Evolutionary conservation across 2,329 filamentous ascomycete species (phyloP), one percentile per base, ranked within the genome.

Genomic region (Grosmannia clavigera): DNA sequence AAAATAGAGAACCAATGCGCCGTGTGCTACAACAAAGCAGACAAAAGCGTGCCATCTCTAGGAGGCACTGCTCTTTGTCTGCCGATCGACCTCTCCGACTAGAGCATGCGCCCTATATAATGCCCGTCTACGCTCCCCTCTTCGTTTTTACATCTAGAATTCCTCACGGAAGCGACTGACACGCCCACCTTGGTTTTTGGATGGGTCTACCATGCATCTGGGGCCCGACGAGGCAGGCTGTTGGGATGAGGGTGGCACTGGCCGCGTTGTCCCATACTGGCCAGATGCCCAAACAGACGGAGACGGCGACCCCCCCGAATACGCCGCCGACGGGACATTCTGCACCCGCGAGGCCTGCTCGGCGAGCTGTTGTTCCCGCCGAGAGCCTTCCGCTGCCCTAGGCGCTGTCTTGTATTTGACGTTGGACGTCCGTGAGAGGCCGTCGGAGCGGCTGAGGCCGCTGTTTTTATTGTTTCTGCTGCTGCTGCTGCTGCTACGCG

Each of bases 131-230:
- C 43, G 16, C 43, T 3, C 43, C 19, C 19, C 43, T 46, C 2
- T 19, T 46, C 43, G 16, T 46, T 5, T 7, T 14, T 53, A 19
- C 14, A 5, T 6, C 29, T 55, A 48, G 5, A 59, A 22, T 25
- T 55, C 58, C 29, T 59, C 58, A 3, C 43, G 58, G 52, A 59
- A 59, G 4, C 58, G 58, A 38, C 58, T 55, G 40, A 33, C 31
- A 50, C 51, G 52, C 19, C 33, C 3, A 16, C 31, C 35, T 9
- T 43, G 27, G 29, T 35, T 59, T 10, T 27, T 19, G 27, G 38
- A 10, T 2, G 51, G 22, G 38, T n/a, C 22, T 3, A 50, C 52
- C 4, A 51, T 2, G 43, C 27, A 40, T 4, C 5, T 2, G 35
- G 27, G 10, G 10, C 35, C 51, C 35, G 38, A 7, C 19, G 31